phyloP scores from a whole-genome alignment of 2,329 filamentous ascomycete species.

The Ophiognomonia clavigignenti-juglandacearum region DNA sequence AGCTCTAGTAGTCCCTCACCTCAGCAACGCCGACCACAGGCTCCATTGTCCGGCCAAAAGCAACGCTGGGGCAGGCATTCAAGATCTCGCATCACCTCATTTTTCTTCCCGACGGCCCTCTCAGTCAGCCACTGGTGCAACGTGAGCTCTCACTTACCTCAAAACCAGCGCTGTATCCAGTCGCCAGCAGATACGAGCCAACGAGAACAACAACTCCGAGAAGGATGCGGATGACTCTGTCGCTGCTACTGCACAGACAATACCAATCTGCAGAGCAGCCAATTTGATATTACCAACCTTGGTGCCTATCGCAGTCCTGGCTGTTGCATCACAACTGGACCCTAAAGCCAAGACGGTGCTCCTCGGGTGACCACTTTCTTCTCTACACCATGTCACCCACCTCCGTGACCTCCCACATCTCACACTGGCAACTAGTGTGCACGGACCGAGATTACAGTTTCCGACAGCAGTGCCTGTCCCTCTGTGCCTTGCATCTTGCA shows the following conservation, averaged over 20 bases:
- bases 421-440: not conserved
- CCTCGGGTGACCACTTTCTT: conserved; percentile 5
- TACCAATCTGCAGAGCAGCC: not conserved
- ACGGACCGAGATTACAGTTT: conserved; percentile 9
- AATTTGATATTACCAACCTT: not conserved
- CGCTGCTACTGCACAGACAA: not conserved
- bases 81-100: conserved; percentile 6
- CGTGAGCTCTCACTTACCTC: conserved; percentile 11
- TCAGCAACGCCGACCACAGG: not conserved
- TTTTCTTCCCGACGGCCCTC: conserved; percentile 4
- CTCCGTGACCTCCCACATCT: no score
- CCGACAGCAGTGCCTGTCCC: not conserved
- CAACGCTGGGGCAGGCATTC: not conserved
- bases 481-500: conserved; percentile 17
- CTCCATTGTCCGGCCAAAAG: not conserved
- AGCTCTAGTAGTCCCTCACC: not conserved
- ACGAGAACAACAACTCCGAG: not conserved
- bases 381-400: conserved; percentile 14
- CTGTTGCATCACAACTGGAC: no score
- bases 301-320: not conserved
- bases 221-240: not conserved
- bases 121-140: conserved; percentile 10
- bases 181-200: conserved; percentile 10
- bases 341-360: not conserved
- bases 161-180: not conserved